Percentiles rank a stretch among this genome's conserved stretches.
Evolutionary conservation across 1,139 yeast genomes (phyloP).

Genomic region (Yamadazyma sp.): DNA sequence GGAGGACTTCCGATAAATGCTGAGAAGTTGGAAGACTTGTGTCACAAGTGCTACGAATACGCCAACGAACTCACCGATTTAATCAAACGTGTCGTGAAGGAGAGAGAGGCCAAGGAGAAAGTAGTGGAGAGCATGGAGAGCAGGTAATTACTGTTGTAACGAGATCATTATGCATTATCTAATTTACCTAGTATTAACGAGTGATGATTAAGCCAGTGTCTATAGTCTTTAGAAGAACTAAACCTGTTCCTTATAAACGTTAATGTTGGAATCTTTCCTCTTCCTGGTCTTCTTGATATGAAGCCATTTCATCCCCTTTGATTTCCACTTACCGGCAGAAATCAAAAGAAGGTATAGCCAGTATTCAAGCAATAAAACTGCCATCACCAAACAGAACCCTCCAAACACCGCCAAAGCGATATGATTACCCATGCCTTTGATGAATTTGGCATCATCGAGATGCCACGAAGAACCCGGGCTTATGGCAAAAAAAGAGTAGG

Average conservation of each 20-base stretch:
- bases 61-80: conserved; percentile 66
- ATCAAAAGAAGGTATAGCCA: conserved; percentile 51
- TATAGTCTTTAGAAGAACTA: conserved; percentile 2
- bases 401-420: conserved; percentile 65
- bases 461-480: conserved; percentile 90
- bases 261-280: conserved; percentile 56
- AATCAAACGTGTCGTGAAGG: conserved; percentile 56
- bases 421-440: conserved; percentile 70
- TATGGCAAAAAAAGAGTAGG: conserved; percentile 65
- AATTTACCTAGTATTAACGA: conserved; percentile 9
- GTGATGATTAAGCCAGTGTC: conserved; percentile 1
- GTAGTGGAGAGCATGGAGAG: conserved; percentile 4
- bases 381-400: conserved; percentile 61
- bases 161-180: conserved; percentile 13
- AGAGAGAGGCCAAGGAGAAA: conserved; percentile 22
- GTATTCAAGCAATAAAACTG: conserved; percentile 62
- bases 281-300: conserved; percentile 30
- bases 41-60: conserved; percentile 61
- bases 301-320: conserved; percentile 8
- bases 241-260: conserved; percentile 12
- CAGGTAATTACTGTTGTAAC: conserved; percentile 1
- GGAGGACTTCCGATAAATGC: conserved; percentile 92
- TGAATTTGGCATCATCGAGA: conserved; percentile 75
- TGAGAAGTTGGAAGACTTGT: conserved; percentile 62
- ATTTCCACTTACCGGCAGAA: conserved; percentile 16